Base-by-base conservation (phyloP, 306 rosid genomes). In the Hippophae tibetana region DNA sequence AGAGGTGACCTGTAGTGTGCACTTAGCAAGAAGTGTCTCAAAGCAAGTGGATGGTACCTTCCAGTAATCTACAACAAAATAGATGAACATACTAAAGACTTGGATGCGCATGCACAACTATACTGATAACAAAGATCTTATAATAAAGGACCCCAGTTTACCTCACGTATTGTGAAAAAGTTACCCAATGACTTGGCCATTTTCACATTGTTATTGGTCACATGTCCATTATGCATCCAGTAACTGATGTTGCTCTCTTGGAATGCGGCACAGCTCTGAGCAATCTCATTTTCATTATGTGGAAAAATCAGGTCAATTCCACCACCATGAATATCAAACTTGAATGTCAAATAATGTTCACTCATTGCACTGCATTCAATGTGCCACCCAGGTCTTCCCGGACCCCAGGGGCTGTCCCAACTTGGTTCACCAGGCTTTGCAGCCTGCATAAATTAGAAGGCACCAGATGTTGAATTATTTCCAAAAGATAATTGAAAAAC, bases 311-410 rank as follows among this genome's bases (percentile, higher is more conserved):
- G 73, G 76, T 92, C 99, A 51, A 92, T 92, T 67, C 96, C 99
- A 74, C 99, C 96, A 14, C 99, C 99, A 68, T 92, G 96, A 69
- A 92, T 85, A 80, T 92, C 99, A 72, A 92, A 92, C 67, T 72
- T 71, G 67, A 80, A 82, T 46, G 88, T 78, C 54, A 92, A 74
- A 81, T 88, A 92, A 59, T 86, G 78, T 10, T 96, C 82, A 75
- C 99, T 88, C 99, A 92, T 92, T 11, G 99, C 95, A 78, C 99
- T 92, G 89, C 99, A 92, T 58, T 92, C 99, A 48, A 92, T 92
- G 72, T 92, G 99, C 99, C 99, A 92, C 62, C 99, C 99, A 14
- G 99, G 96, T 58, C 99, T 81, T 59, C 96, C 98, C 62, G 69
- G 85, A 62, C 96, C 96, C 99, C 99, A 92, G 41, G 89, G 93